Evolutionary conservation across 371 early-diverging fungal genomes (phyloP).

Genomic region (Rhizopus stolonifer): DNA sequence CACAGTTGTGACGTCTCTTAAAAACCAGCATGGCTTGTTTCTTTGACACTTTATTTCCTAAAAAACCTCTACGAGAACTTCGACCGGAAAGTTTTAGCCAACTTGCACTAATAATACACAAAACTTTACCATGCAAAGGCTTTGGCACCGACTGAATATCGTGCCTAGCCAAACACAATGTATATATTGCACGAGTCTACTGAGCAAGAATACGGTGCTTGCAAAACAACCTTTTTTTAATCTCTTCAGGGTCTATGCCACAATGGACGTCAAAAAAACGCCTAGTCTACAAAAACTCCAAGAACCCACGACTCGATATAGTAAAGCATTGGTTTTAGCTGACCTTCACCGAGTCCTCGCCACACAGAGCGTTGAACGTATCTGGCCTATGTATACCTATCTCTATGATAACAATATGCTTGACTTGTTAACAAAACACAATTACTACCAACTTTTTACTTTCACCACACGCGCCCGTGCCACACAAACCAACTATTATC

Average conservation of each 20-base stretch:
- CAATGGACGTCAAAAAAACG: background rate
- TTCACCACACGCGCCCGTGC: constrained; percentile 29
- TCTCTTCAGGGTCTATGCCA: background rate
- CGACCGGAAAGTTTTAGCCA: too few relatives aligned
- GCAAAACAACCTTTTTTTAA: background rate
- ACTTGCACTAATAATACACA: too few relatives aligned
- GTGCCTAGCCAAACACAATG: constrained; percentile 22
- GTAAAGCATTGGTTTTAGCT: constrained; percentile 27
- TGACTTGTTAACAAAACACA: constrained; percentile 25
- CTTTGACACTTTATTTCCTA: background rate
- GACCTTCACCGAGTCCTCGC: constrained; percentile 38
- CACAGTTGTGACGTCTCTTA: constrained; percentile 1
- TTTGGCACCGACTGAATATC: constrained; percentile 29
- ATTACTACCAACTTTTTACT: constrained; percentile 33
- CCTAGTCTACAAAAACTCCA: background rate
- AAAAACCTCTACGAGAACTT: too few relatives aligned
- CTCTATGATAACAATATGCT: constrained; percentile 32
- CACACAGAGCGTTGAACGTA: constrained; percentile 43
- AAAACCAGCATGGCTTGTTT: background rate
- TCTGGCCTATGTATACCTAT: constrained; percentile 49
- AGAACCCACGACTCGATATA: background rate
- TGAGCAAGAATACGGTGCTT: background rate
- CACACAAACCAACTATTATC: constrained; percentile 36
- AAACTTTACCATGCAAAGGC: constrained; percentile 23
- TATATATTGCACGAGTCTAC: constrained; percentile 25